Conservation (phyloP, 2,329 filamentous ascomycete species). For the Rosellinia necatrix region DNA sequence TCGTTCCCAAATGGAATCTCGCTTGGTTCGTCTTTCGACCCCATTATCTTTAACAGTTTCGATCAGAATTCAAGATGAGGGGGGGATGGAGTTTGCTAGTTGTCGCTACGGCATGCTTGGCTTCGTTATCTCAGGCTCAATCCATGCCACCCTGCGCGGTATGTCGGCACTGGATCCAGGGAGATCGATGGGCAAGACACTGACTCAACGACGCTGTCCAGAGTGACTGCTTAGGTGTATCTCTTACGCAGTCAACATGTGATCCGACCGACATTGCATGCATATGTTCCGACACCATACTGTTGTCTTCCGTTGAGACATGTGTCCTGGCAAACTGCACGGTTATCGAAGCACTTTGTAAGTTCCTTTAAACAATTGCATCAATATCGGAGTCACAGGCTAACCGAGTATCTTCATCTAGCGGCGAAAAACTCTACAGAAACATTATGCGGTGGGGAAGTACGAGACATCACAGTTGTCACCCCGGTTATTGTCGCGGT, state of each 20-base stretch:
- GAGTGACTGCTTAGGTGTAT: constrained; percentile 14
- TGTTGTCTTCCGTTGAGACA: constrained; percentile 16
- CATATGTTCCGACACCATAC: constrained; percentile 14
- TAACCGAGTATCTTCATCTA: constrained; percentile 6
- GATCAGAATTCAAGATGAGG: constrained; percentile 12
- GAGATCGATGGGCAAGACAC: neutral
- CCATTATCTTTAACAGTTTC: constrained; percentile 1
- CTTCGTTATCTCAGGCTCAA: constrained; percentile 15
- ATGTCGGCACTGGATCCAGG: constrained; percentile 7
- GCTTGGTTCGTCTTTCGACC: constrained; percentile 4
- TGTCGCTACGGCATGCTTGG: neutral
- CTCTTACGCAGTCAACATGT: constrained; percentile 15
- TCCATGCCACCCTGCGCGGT: constrained; percentile 18
- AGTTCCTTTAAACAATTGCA: neutral
- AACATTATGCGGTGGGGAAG: constrained; percentile 17
- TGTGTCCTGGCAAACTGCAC: constrained; percentile 19
- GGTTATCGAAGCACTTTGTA: constrained; percentile 19
- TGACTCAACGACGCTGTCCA: constrained; percentile 11
- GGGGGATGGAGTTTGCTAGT: constrained; percentile 13
- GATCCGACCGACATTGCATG: constrained; percentile 15
- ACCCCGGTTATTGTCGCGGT: constrained; percentile 12
- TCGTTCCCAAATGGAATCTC: neutral
- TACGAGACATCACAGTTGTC: constrained; percentile 17
- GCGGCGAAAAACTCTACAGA: constrained; percentile 19
- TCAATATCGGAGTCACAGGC: neutral